Conservation (phyloP, 176 grass and related monocot genomes). For the Cymbopogon citratus region DNA sequence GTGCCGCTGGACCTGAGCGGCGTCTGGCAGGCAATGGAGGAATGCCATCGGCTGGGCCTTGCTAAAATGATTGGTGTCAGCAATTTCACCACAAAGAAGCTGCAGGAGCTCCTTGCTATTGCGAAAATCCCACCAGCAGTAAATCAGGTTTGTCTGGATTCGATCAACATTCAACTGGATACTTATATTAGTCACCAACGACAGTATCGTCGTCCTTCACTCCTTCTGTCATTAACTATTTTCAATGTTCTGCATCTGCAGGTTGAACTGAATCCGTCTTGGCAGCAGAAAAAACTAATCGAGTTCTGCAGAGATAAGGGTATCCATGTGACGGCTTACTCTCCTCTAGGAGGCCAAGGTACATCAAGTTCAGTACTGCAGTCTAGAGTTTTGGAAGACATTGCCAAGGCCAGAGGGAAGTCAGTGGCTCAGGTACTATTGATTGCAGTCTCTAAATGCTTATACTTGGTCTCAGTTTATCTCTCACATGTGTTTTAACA, state of each 20-base stretch:
- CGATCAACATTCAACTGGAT: not conserved
- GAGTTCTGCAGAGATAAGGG: conserved; percentile 41
- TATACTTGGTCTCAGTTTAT: not conserved
- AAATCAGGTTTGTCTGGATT: conserved; percentile 49
- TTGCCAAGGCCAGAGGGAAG: conserved; percentile 49
- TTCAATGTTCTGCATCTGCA: not conserved
- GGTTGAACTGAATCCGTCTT: conserved; percentile 53
- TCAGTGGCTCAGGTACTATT: conserved; percentile 52
- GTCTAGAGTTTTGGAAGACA: conserved; percentile 46
- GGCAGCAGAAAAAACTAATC: conserved; percentile 48
- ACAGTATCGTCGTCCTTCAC: not conserved
- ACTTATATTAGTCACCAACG: not conserved
- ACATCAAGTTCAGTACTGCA: conserved; percentile 27
- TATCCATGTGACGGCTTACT: conserved; percentile 47
- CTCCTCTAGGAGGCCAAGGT: conserved; percentile 45
- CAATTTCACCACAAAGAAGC: conserved; percentile 63
- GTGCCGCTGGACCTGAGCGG: conserved; percentile 34
- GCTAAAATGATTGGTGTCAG: conserved; percentile 55
- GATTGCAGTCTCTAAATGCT: not conserved
- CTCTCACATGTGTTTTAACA: not conserved
- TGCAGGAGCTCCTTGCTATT: conserved; percentile 30
- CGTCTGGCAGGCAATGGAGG: conserved; percentile 65
- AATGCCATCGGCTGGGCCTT: conserved; percentile 49
- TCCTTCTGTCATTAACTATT: not conserved
- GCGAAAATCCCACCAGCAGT: conserved; percentile 42